Conservation (phyloP, 306 rosid species). For the Geum urbanum region DNA sequence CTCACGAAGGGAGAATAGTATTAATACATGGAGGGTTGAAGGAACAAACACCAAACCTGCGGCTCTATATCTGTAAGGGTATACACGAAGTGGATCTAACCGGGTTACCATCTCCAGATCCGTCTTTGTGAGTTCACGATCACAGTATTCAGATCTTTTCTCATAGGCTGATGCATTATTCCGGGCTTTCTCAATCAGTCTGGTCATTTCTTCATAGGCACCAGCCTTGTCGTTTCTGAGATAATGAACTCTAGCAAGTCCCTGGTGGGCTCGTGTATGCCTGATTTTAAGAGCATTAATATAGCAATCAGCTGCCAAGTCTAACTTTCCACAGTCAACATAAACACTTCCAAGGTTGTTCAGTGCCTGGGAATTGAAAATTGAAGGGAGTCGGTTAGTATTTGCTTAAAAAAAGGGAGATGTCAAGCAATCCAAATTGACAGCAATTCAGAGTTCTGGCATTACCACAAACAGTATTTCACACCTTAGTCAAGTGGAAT, state of each 20-base stretch:
- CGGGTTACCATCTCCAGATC: constrained; percentile 82
- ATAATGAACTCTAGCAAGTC: constrained; percentile 89
- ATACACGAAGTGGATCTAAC: constrained; percentile 82
- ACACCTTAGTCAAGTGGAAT: not conserved
- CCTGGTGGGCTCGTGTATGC: constrained; percentile 94
- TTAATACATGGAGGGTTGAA: not conserved
- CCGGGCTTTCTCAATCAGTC: constrained; percentile 65
- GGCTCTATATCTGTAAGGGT: constrained; percentile 96
- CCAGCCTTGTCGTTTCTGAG: constrained; percentile 55
- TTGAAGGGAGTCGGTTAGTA: constrained; percentile 19
- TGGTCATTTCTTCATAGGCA: constrained; percentile 83
- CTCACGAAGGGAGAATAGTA: not conserved
- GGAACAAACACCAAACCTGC: constrained; percentile 54
- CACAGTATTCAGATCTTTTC: constrained; percentile 90
- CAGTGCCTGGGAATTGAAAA: constrained; percentile 53
- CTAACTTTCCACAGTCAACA: constrained; percentile 69
- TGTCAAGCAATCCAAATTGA: not conserved
- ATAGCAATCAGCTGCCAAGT: constrained; percentile 82
- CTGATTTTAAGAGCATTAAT: constrained; percentile 77
- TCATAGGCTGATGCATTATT: constrained; percentile 84
- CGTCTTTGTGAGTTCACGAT: constrained; percentile 66
- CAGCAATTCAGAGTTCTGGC: not conserved
- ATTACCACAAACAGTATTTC: not conserved
- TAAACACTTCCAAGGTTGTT: constrained; percentile 94
- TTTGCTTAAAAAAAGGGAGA: not conserved